Conservation (phyloP, 2,329 filamentous ascomycete genomes). For the Fusarium graminum region DNA sequence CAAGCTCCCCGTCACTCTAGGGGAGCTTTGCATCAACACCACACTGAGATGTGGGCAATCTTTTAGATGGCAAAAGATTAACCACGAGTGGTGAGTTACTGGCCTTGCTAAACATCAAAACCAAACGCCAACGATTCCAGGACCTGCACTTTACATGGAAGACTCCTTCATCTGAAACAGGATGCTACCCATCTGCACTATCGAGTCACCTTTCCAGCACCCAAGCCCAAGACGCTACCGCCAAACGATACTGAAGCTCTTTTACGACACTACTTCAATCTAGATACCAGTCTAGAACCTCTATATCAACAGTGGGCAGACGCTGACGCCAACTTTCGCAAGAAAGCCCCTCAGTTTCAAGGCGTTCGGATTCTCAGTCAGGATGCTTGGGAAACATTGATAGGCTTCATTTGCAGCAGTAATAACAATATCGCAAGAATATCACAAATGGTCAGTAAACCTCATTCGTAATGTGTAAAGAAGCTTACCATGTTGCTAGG, state of each 20-base stretch:
- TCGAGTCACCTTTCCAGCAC: constrained; percentile 72
- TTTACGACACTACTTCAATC: constrained; percentile 87
- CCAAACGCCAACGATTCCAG: constrained; percentile 54
- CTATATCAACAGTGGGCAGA: constrained; percentile 91
- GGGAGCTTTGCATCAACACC: constrained; percentile 93
- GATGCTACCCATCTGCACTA: constrained; percentile 85
- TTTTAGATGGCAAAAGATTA: constrained; percentile 91
- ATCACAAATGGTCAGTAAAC: constrained; percentile 81
- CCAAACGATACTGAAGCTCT: constrained; percentile 79
- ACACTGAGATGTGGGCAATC: constrained; percentile 95
- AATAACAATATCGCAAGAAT: constrained; percentile 98
- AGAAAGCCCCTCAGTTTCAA: constrained; percentile 86
- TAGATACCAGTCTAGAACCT: constrained; percentile 78
- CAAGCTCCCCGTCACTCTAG: constrained; percentile 83
- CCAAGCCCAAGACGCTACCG: constrained; percentile 28
- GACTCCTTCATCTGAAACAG: constrained; percentile 87
- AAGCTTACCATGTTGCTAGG: constrained; percentile 55
- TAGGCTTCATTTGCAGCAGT: constrained; percentile 97
- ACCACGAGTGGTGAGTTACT: constrained; percentile 79
- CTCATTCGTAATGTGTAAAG: neutral
- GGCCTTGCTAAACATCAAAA: neutral
- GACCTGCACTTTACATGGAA: constrained; percentile 87
- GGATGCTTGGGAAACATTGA: constrained; percentile 93
- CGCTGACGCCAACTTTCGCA: constrained; percentile 88
- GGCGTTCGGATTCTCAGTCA: constrained; percentile 94